Percentiles rank a stretch among this genome's conserved stretches.
These are phyloP conservation scores for Aspergillus haitiensis DNA, from an alignment of 495 filamentous ascomycete species.

Conservation along the genomic window DNA sequence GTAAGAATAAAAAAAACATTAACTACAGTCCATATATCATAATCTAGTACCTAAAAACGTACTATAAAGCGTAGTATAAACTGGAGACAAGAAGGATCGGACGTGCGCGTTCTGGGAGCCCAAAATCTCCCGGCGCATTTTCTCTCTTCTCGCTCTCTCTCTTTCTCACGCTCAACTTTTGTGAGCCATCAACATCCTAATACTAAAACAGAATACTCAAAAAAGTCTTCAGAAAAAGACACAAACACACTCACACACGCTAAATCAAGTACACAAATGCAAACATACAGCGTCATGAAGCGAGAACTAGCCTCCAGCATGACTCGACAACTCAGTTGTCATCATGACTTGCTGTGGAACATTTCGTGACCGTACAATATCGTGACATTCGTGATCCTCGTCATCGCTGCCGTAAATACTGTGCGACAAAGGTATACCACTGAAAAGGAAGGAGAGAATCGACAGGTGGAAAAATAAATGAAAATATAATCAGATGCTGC, in stretches of 20 bases:
- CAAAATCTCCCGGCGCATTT: neutral
- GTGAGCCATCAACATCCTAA: slow-evolving; percentile 12
- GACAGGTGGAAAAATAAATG: slow-evolving; percentile 29
- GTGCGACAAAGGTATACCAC: slow-evolving; percentile 48
- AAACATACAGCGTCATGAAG: slow-evolving; percentile 24
- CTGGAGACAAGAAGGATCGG: neutral
- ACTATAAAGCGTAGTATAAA: slow-evolving; percentile 5
- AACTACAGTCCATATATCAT: neutral
- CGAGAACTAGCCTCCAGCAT: slow-evolving; percentile 30
- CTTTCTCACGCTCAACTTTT: neutral
- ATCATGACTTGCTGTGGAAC: slow-evolving; percentile 26
- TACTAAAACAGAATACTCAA: slow-evolving; percentile 23
- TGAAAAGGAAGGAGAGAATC: slow-evolving; percentile 21
- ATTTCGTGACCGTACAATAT: slow-evolving; percentile 48
- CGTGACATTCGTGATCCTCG: slow-evolving; percentile 53
- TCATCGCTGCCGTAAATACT: slow-evolving; percentile 46
- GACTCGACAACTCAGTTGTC: slow-evolving; percentile 31
- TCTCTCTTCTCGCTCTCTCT: neutral
- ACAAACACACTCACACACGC: slow-evolving; percentile 16
- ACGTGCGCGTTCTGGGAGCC: neutral
- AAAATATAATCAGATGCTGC: slow-evolving; percentile 31
- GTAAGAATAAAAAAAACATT: too few relatives aligned
- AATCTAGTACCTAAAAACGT: neutral
- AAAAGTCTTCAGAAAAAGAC: slow-evolving; percentile 13
- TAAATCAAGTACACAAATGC: slow-evolving; percentile 28